Evolutionary conservation across 192 early-diverging fungal species (phyloP), one percentile per base, ranked within the genome.

Genomic region (Funneliformis geosporum): DNA sequence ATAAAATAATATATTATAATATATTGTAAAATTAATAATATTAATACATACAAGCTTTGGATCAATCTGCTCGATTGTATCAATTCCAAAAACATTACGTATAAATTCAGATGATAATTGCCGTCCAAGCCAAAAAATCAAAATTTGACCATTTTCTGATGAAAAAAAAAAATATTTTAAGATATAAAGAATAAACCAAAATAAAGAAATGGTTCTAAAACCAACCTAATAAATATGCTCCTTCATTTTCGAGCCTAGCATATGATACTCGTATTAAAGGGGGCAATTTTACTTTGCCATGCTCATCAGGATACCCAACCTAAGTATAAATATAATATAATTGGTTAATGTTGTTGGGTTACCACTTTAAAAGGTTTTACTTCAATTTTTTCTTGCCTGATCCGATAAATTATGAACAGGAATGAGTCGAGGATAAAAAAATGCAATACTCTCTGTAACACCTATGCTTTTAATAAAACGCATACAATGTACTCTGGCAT

Each of bases 71-170:
- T 94, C 93, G 27, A 95, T 71, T n/a, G 89, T 78, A 1, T 88
- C 74, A 0, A 92, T 93, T 16, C 96, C 97, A 87, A 99, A 95
- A 16, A 96, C 85, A n/a, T 89, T 88, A 69, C 86, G 86, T 23
- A 99, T 74, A 64, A 92, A 88, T 39, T 90, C 85, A 5, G 85
- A 43, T 9, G 93, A 68, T 16, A 90, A 75, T 76, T 95, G 86
- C 8, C 91, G 87, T 6, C 98, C 98, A 23, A 99, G 79, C 96
- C 96, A 99, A n/a, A 98, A 82, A 71, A 88, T 90, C 84, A 96
- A 80, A 62, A 81, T 78, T 69, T 93, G 88, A 9, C 94, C 92
- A 79, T 95, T 96, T 83, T 97, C 96, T 87, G 74, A 60, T 61
- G 28, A 25, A 75, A 65, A 43, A 25, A 59, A n/a, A n/a, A n/a